phyloP scores from a whole-genome alignment of 768 basidiomycete genomes.

The Hypholoma fasciculare region DNA sequence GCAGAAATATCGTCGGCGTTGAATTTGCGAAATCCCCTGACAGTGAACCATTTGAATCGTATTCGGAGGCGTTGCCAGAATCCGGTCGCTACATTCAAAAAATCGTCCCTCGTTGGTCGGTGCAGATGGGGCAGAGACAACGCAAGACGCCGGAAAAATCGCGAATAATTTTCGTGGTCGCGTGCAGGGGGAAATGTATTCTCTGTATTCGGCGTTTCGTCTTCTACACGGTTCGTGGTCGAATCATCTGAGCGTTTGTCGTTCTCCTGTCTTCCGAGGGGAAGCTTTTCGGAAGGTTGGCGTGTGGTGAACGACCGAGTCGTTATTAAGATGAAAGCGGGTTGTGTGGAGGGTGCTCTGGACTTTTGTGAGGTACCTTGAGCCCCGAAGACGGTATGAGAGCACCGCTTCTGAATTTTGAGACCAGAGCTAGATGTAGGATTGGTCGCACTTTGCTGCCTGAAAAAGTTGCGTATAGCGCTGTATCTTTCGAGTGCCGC shows the following conservation, averaged over 20 bases:
- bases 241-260: constrained; percentile 12
- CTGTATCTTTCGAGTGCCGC: constrained; percentile 53
- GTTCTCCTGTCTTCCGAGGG: not conserved
- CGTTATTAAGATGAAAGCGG: not conserved
- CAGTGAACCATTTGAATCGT: constrained; percentile 97
- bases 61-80: constrained; percentile 90
- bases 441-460: constrained; percentile 26
- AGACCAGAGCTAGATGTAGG: constrained; percentile 9
- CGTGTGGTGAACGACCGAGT: too few species aligned
- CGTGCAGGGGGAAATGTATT: constrained; percentile 19
- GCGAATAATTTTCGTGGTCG: constrained; percentile 69
- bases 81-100: constrained; percentile 82
- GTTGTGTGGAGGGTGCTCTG: constrained; percentile 2
- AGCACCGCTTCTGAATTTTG: not conserved
- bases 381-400: not conserved
- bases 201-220: constrained; percentile 4
- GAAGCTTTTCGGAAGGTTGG: not conserved
- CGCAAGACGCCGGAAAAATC: constrained; percentile 80
- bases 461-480: constrained; percentile 59
- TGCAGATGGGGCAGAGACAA: constrained; percentile 74
- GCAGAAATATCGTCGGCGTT: constrained; percentile 97
- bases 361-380: not conserved
- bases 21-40: constrained; percentile 91
- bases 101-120: constrained; percentile 86
- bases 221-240: not conserved